Conservation (phyloP, 768 basidiomycete genomes). For the Russula brevipes region DNA sequence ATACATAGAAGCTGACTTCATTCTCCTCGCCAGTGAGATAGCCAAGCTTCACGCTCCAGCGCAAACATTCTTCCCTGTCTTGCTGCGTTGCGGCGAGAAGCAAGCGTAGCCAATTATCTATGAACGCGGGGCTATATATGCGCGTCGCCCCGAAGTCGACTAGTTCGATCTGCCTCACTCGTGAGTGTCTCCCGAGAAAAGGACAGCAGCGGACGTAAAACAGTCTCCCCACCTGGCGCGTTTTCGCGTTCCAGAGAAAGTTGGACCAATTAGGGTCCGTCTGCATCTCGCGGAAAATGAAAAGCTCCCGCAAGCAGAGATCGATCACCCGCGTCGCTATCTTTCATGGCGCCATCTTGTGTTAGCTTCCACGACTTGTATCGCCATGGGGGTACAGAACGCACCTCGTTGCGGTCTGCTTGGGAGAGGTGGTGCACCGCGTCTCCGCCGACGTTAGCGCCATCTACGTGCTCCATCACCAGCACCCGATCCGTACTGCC, state of each 20-base stretch:
- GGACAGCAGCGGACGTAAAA: background rate
- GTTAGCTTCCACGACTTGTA: background rate
- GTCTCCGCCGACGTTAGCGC: slow-evolving; percentile 72
- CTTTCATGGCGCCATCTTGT: slow-evolving; percentile 37
- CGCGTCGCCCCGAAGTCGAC: slow-evolving; percentile 97
- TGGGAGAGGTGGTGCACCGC: slow-evolving; percentile 52
- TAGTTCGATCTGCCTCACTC: slow-evolving; percentile 55
- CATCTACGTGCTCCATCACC: slow-evolving; percentile 83
- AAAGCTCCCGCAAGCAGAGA: slow-evolving; percentile 85
- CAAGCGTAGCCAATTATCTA: slow-evolving; percentile 82
- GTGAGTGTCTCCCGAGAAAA: background rate
- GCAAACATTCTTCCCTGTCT: slow-evolving; percentile 60
- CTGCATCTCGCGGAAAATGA: slow-evolving; percentile 90
- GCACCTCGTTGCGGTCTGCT: slow-evolving; percentile 66
- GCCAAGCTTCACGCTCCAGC: slow-evolving; percentile 74
- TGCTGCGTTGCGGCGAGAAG: slow-evolving; percentile 71
- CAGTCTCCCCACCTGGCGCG: slow-evolving; percentile 47
- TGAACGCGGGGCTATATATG: slow-evolving; percentile 78
- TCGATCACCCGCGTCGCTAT: slow-evolving; percentile 79
- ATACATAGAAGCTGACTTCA: slow-evolving; percentile 43
- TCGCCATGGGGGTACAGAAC: slow-evolving; percentile 13
- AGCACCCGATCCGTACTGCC: slow-evolving; percentile 77
- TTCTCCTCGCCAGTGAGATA: slow-evolving; percentile 89
- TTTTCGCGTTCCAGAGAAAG: slow-evolving; percentile 78
- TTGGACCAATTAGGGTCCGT: slow-evolving; percentile 99